Evolutionary conservation across 2,329 filamentous ascomycete species (phyloP).

Genomic region (Chaetomium sp.): DNA sequence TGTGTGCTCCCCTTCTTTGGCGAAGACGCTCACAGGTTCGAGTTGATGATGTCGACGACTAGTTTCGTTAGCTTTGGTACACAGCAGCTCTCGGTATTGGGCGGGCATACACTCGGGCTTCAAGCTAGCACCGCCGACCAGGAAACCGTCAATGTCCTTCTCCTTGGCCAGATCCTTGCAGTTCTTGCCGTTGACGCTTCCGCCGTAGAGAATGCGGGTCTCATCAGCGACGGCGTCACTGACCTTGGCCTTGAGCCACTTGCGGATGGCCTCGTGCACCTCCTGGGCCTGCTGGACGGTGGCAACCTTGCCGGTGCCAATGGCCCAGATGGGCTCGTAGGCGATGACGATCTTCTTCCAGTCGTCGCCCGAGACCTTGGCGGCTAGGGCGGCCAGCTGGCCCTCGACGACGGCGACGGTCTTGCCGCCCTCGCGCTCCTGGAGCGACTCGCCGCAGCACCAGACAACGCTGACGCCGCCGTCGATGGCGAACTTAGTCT

Average conservation of each 20-base stretch:
- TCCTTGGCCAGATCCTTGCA: conserved; percentile 89
- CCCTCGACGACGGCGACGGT: conserved; percentile 83
- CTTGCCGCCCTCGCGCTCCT: conserved; percentile 83
- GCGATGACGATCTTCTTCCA: conserved; percentile 96
- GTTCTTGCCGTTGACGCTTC: conserved; percentile 98
- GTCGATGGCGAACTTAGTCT: conserved; percentile 91
- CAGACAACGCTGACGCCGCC: conserved; percentile 89
- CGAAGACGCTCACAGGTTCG: conserved; percentile 48
- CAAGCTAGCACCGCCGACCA: conserved; percentile 92
- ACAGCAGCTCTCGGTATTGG: background rate
- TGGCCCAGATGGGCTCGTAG: conserved; percentile 98
- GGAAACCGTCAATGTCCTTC: conserved; percentile 95
- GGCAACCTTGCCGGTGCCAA: conserved; percentile 91
- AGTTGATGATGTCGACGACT: conserved; percentile 65
- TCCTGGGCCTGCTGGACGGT: conserved; percentile 89
- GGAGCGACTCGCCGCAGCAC: conserved; percentile 94
- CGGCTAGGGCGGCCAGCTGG: conserved; percentile 79
- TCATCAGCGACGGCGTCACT: conserved; percentile 74
- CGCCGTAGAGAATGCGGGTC: conserved; percentile 94
- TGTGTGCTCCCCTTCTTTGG: background rate
- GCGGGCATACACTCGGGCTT: conserved; percentile 86
- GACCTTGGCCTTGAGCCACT: conserved; percentile 82
- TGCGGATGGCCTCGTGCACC: conserved; percentile 87
- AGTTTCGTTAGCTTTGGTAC: conserved; percentile 14
- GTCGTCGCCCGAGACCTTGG: conserved; percentile 62